A percentile compares a stretch with the other conserved stretches of the same genome.
Conservation (phyloP, 129 eudicot genomes). For the Erigeron canadensis region DNA sequence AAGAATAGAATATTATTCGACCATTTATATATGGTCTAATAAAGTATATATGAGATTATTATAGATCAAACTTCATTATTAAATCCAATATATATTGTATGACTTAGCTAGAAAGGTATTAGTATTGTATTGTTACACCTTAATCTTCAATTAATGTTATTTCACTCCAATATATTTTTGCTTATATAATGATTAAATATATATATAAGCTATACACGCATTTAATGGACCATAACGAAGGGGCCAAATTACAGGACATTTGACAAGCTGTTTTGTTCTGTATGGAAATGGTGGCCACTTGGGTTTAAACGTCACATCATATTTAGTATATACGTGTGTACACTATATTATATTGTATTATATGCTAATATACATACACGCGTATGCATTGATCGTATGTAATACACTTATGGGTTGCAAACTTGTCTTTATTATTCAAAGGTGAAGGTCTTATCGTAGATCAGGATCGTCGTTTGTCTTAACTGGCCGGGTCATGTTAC, state of each 20-base stretch:
- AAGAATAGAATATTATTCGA: too few relatives aligned
- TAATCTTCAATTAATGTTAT: neutral
- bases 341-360: neutral
- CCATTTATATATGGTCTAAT: too few relatives aligned
- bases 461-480: too few relatives aligned
- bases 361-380: neutral
- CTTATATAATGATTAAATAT: neutral
- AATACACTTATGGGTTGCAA: neutral
- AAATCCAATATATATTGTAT: too few relatives aligned
- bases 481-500: too few relatives aligned
- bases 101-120: neutral
- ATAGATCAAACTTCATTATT: too few relatives aligned
- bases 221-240: neutral
- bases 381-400: neutral
- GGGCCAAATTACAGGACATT: slow-evolving; percentile 9
- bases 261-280: neutral
- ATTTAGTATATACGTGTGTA: neutral
- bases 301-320: slow-evolving; percentile 1
- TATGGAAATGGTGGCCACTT: neutral
- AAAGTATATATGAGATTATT: neutral
- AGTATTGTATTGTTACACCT: neutral
- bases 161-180: neutral
- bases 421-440: neutral
- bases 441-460: too few relatives aligned
- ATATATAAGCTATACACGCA: neutral